Base-by-base conservation (phyloP, 768 basidiomycete species). In the Tricholoma flavovirens region DNA sequence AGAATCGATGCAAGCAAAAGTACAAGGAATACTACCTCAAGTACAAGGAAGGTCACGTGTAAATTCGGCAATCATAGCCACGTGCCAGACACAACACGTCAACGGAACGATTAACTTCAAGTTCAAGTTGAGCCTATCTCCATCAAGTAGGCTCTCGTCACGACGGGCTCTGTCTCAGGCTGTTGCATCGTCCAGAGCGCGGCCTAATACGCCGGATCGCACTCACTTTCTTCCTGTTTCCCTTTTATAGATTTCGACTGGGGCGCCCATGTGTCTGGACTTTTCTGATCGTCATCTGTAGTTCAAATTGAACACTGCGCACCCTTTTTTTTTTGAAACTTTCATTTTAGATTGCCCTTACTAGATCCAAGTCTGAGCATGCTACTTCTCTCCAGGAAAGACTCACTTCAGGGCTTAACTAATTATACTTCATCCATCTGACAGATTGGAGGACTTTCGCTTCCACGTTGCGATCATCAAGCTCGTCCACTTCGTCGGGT, bases 61-160 rank as follows among this genome's bases (percentile, higher is more conserved):
- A 11, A 3, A 5, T n/a, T 55, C 63, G 61, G 63, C 61, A 58
- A 64, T 64, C 63, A 64, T 49, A 55, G 51, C 59, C 61, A 64
- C 63, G 59, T 62, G 61, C 57, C 50, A 56, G 62, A 60, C 60
- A 56, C 54, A 59, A 60, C 59, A 58, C 53, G 60, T 59, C 63
- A 60, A 60, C 32, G 38, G 35, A 53, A 21, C 30, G 35, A 50
- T 35, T 33, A 15, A 33, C 46, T 45, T 45, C 24, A 14, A 12
- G n/a, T n/a, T n/a, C n/a, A n/a, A 24, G 10, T 22, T 45, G 8
- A n/a, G n/a, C 5, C 45, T 46, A 49, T 49, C 46, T 49, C 46
- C 46, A 49, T 49, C 26, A 15, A 30, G 46, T 49, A 49, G n/a
- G 30, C 29, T 30, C 14, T 49, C 15, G 46, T 49, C 30, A 30